A percentile compares a stretch with the other conserved stretches of the same genome.
Conservation (phyloP, 176 grass and related monocot genomes). For the Themeda triandra region DNA sequence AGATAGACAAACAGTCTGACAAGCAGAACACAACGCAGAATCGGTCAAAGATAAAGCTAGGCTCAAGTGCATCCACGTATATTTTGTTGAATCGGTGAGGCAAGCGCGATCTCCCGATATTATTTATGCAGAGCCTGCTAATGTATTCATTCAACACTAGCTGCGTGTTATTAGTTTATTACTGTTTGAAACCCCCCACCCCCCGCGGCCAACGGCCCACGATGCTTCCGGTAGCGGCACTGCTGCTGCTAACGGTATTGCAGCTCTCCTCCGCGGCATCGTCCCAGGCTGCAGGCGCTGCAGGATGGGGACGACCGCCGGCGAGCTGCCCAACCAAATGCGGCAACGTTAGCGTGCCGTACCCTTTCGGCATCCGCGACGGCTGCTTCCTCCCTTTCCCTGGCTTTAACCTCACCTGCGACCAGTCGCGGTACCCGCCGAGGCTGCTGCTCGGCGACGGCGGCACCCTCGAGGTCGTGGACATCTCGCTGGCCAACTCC, state of each 20-base stretch:
- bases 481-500: not conserved
- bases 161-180: no score
- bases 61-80: not conserved
- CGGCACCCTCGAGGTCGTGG: not conserved
- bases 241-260: not conserved
- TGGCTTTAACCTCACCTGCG: slow-evolving; percentile 24
- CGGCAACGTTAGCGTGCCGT: slow-evolving; percentile 1
- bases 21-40: no score
- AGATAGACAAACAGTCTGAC: no score
- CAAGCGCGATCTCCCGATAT: no score
- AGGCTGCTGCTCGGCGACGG: slow-evolving; percentile 10
- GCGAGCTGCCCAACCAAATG: not conserved
- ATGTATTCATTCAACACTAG: no score
- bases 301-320: not conserved
- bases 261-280: not conserved
- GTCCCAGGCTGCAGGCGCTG: not conserved
- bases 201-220: no score
- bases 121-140: no score
- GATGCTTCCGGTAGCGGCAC: no score
- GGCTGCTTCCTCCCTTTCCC: not conserved
- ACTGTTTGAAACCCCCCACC: no score
- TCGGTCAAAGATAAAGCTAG: not conserved
- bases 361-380: not conserved
- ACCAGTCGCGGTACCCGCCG: not conserved
- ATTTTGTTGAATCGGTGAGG: not conserved